Base-by-base conservation (phyloP, 1,139 yeast species). In the Kodamaea plutei region DNA sequence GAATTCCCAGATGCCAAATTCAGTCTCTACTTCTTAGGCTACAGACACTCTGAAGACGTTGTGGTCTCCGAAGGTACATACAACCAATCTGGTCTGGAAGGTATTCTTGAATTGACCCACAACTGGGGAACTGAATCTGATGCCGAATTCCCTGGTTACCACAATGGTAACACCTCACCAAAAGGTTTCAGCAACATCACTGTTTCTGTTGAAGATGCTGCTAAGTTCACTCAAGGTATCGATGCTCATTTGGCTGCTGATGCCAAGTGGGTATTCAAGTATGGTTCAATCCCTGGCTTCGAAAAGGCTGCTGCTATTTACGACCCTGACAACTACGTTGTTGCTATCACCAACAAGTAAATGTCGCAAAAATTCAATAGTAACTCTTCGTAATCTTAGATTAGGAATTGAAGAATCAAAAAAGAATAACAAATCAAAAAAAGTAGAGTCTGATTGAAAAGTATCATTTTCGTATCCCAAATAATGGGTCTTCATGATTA, bases 71-170 rank as follows among this genome's bases (percentile, higher is more conserved):
- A 23, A 11, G 9, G 8, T 3, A 47, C 46, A 25, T 40, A 31
- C 2, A 48, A 44, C 1, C 70, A 65, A 47, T 56, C 70, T 20
- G 44, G 52, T 28, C 62, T 74, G 37, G 84, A 84, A 54, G 81
- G 91, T 15, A 58, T 91, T 7, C 59, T 91, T 32, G 98, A 91
- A 60, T 69, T 91, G 52, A 89, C 97, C 28, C 93, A 87, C 64
- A 91, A 91, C 61, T 88, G 87, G 80, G 98, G 97, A 17, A 84
- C 97, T 11, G 98, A 91, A 54, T 52, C 64, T 16, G 95, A 89
- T 41, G 68, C 73, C 8, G 69, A 70, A 9, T 84, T 87, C 61
- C 56, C 65, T 33, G 73, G 73, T 21, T 91, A 91, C 60, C 95
- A 89, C 57, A 84, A 79, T 44, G 95, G 96, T 35, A 87, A 88